Conservation (phyloP, 805 yeast species). For the Kuraishia ogatae region DNA sequence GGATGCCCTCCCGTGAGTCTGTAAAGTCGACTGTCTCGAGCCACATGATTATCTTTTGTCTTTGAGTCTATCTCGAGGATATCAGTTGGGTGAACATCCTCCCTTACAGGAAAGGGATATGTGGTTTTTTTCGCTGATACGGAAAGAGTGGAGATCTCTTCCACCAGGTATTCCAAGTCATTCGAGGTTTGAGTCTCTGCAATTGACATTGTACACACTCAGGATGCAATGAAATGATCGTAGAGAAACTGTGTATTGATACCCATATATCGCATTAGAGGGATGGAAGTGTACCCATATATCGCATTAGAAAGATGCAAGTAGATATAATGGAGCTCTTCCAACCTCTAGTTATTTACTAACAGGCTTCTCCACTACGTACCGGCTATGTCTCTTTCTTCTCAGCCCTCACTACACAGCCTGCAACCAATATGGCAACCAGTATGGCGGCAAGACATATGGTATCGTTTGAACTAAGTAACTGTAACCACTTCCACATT, state of each 20-base stretch:
- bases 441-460: too few species aligned
- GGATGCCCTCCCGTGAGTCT: slow-evolving; percentile 26
- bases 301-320: too few species aligned
- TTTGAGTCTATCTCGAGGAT: slow-evolving; percentile 16
- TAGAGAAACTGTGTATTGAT: not conserved
- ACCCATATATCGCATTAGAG: too few species aligned
- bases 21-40: slow-evolving; percentile 20
- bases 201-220: not conserved
- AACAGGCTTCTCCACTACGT: too few species aligned
- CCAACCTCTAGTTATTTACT: too few species aligned
- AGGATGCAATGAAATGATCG: not conserved
- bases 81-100: slow-evolving; percentile 9
- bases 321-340: too few species aligned
- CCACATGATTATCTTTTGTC: slow-evolving; percentile 21
- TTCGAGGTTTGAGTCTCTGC: not conserved
- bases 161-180: not conserved
- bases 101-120: slow-evolving; percentile 12
- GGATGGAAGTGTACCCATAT: too few species aligned
- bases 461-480: too few species aligned
- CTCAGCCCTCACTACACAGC: too few species aligned
- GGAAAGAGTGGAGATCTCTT: not conserved
- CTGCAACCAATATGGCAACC: too few species aligned
- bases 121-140: not conserved
- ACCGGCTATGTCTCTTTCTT: too few species aligned
- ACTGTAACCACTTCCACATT: too few species aligned